Evolutionary conservation across 2,329 filamentous ascomycete species (phyloP), one percentile per base, ranked within the genome.

Genomic region (Cordyceps tenuipes): DNA sequence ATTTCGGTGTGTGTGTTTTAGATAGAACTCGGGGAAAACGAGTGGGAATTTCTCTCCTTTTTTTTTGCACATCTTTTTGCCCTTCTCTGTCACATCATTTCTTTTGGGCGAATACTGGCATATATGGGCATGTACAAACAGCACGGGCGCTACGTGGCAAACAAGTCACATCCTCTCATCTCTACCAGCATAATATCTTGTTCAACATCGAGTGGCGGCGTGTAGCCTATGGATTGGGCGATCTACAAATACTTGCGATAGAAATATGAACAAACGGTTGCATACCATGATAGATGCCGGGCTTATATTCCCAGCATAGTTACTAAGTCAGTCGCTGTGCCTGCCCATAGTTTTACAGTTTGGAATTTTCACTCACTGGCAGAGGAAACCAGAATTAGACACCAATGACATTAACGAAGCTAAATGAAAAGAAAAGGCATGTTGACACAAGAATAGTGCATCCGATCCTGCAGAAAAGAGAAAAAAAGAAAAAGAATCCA

Each of bases 391-490:
- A 23, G 9, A 29, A 39, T 31, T 21, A 44, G 34, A 50, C 36
- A 43, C 36, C 31, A 56, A 55, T 49, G 39, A 61, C 26, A 52
- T 46, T 56, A 51, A 61, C 48, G 29, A 46, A 39, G 52, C 46
- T 56, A 57, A 51, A 60, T 53, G 43, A 49, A 48, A 61, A 61
- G 57, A 31, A 43, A 59, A n/a, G n/a, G n/a, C n/a, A 36, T 34
- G 39, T 36, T 44, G 36, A 31, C 46, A 61, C 21, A 29, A 61
- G 34, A 53, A 61, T 43, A 50, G 48, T n/a, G 50, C 49, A 55
- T 54, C 56, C 43, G 26, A 36, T 58, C 43, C 48, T 21, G 44
- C 39, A 34, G 13, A 43, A 34, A 58, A 34, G 21, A 13, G 48
- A 44, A 49, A 55, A 36, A 56, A 57, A 57, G 58, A 47, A 43